phyloP scores from a whole-genome alignment of 1,139 yeast species.

The Petasospora rhodanensis region DNA sequence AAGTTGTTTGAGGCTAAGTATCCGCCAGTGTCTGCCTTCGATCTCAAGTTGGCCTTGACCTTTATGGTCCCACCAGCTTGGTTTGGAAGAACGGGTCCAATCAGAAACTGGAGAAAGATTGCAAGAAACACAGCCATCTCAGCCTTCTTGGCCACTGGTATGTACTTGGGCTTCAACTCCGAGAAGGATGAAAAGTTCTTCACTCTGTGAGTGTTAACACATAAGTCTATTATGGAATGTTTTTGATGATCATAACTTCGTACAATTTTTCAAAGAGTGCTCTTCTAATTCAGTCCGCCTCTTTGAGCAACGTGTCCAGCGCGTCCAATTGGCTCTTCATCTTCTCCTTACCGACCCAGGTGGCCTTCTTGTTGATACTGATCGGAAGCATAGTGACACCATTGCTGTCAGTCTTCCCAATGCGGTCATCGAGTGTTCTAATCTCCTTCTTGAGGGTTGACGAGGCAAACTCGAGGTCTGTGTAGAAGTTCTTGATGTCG shows the following conservation, averaged over 20 bases:
- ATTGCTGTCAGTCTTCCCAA: constrained; percentile 40
- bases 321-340: constrained; percentile 29
- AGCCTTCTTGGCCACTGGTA: constrained; percentile 12
- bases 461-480: constrained; percentile 24
- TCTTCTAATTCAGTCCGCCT: too few species aligned
- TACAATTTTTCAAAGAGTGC: too few species aligned
- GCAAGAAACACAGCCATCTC: constrained; percentile 8
- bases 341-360: constrained; percentile 49
- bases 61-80: constrained; percentile 18
- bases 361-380: constrained; percentile 57
- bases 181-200: constrained; percentile 7
- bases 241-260: too few species aligned
- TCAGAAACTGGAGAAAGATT: constrained; percentile 8
- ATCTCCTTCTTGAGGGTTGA: constrained; percentile 53
- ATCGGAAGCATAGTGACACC: constrained; percentile 55
- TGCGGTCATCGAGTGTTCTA: constrained; percentile 52
- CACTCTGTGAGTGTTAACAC: not conserved
- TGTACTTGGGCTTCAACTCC: constrained; percentile 13
- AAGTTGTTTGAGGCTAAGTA: constrained; percentile 54
- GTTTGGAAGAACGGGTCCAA: constrained; percentile 21
- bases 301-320: constrained; percentile 22
- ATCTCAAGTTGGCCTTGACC: constrained; percentile 25
- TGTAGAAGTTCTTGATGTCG: constrained; percentile 21
- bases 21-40: constrained; percentile 52
- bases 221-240: too few species aligned